Evolutionary conservation across 495 filamentous ascomycete genomes (phyloP), one percentile per base, ranked within the genome.

Genomic region (Daldinia grandis): DNA sequence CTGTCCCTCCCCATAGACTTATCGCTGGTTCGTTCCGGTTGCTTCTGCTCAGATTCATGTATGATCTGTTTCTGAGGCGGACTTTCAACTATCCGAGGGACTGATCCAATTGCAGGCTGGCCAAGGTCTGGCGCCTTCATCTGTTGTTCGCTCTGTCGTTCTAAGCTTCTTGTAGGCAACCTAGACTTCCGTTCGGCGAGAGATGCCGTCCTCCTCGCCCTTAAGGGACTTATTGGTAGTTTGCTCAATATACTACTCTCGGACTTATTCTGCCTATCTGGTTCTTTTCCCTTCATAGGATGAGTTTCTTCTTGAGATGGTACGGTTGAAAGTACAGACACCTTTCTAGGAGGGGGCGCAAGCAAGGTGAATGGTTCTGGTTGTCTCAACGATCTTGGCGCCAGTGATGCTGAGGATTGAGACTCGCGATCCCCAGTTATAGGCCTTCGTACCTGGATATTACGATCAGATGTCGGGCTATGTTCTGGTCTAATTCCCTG

Each of bases 351-450:
- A 42, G 70, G 70, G 25, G 70, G 61, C 24, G 60, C 70, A 17
- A 73, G 49, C 19, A n/a, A 9, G n/a, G 65, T 73, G 15, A 51
- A 5, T 24, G 12, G 56, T 19, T 68, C 70, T 28, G 53, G 47
- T n/a, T 49, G 53, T 2, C 37, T 24, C 14, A 9, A 7, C 2
- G 64, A 44, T 17, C 14, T 68, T 38, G 60, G 60, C 5, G 37
- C 12, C 9, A 72, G 62, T 33, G 72, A 71, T 25, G 25, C 17
- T 0, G 76, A 74, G 27, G 76, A 75, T 27, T 50, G 9, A 27
- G 78, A 76, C 66, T 80, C 78, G 15, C 60, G 71, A 17, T 75
- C 71, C 25, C 78, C 76, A 9, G 56, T 58, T 9, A 76, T 71
- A 1, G 78, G 64, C 14, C 71, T 77, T 3, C 75, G 49, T 6